Conservation (phyloP, 345 rosid species). For the Kandelia obovata region DNA sequence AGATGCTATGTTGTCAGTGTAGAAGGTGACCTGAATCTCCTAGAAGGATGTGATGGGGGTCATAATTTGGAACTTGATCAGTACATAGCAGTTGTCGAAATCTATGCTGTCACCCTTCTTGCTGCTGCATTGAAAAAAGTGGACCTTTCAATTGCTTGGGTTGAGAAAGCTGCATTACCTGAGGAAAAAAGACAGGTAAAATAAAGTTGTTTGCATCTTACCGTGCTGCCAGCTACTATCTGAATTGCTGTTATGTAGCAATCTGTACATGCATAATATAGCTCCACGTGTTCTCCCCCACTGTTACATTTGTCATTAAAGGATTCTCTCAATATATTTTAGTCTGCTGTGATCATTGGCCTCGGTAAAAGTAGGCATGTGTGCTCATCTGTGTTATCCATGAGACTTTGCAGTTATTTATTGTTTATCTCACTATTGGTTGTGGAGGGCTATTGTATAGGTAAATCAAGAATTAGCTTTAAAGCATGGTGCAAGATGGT, state of each 20-base stretch:
- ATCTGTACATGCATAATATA: not conserved
- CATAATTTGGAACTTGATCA: conserved; percentile 41
- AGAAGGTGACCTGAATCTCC: conserved; percentile 24
- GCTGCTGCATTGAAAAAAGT: conserved; percentile 48
- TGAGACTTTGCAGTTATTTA: too few species aligned
- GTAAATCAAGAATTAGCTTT: too few species aligned
- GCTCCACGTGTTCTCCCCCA: too few species aligned
- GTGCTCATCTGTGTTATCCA: too few species aligned
- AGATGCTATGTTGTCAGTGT: conserved; percentile 32
- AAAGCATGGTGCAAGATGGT: too few species aligned
- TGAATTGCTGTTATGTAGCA: not conserved
- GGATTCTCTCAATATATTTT: too few species aligned
- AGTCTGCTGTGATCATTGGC: too few species aligned
- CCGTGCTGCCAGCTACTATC: not conserved
- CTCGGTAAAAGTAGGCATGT: too few species aligned
- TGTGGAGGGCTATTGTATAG: too few species aligned
- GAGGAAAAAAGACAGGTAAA: conserved; percentile 73
- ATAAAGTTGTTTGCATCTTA: not conserved
- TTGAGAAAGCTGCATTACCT: conserved; percentile 70
- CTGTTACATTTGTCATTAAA: too few species aligned
- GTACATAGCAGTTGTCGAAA: conserved; percentile 61
- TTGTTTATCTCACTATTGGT: too few species aligned
- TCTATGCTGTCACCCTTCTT: conserved; percentile 59
- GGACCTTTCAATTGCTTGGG: conserved; percentile 70
- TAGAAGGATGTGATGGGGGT: conserved; percentile 32